Evolutionary conservation across 129 eudicot species (phyloP), one percentile per base, ranked within the genome.

Genomic region (Flaveria robusta): DNA sequence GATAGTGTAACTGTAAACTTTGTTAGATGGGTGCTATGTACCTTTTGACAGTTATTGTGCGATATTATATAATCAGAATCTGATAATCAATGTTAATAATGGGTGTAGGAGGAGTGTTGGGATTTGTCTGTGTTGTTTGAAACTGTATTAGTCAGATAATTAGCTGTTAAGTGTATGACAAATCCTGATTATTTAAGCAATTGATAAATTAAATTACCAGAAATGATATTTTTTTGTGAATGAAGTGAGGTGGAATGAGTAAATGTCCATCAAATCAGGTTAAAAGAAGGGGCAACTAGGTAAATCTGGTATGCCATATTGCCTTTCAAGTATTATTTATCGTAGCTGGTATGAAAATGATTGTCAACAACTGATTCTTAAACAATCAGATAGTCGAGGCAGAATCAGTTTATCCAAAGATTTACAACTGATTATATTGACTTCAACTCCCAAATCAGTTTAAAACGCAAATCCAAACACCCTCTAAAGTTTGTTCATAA

Each of bases 371-470:
- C 12, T 22, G 18, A 67, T 42, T 67, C 46, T 11, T 54, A 54
- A n/a, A 56, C 64, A 9, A 41, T 68, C 54, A 22, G 19, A 43
- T 20, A n/a, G 52, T n/a, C 26, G 29, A 68, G 23, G 39, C 18
- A 68, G 65, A 65, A 54, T 52, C 23, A 15, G 37, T 72, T 51
- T 9, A 74, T 54, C 23, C 26, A n/a, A 71, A 34, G 27, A 27
- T 71, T 18, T 7, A 49, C 29, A 50, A 29, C 46, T 50, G 49
- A 50, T 11, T 71, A 31, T 31, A 13, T 9, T 0, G 3, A 18
- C 64, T 52, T 71, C 47, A 71, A 31, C 63, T n/a, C 12, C 29
- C 62, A 70, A 67, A 11, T 68, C 54, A 20, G 19, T 60, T 60
- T 22, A 69, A 43, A 69, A 19, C 1, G 56, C 73, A 42, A 45